Evolutionary conservation across 2,329 filamentous ascomycete genomes (phyloP).

Genomic region (Alternaria triticina): DNA sequence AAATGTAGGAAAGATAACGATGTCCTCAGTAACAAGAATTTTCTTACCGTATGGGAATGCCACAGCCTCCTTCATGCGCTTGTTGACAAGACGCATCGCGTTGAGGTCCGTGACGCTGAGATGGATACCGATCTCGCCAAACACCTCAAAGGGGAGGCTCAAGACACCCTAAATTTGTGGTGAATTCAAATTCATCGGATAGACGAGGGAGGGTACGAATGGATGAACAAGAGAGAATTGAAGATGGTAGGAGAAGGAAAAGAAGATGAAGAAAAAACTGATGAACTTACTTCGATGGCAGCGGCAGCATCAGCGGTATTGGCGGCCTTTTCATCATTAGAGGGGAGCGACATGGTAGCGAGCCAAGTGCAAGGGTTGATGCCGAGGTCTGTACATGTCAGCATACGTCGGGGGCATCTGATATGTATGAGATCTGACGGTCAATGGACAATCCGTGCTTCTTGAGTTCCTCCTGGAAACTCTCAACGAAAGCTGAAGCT

Average conservation of each 20-base stretch:
- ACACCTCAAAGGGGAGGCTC: not conserved
- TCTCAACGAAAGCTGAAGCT: not conserved
- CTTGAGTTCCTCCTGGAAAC: not conserved
- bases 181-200: not conserved
- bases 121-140: not conserved
- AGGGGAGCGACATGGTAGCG: not conserved
- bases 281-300: not conserved
- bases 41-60: slow-evolving; percentile 2
- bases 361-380: not conserved
- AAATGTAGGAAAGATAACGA: slow-evolving; percentile 1
- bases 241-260: not conserved
- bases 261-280: not conserved
- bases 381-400: not conserved
- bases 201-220: not conserved
- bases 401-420: not conserved
- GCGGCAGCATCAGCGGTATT: not conserved
- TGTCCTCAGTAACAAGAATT: not conserved
- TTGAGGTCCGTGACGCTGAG: not conserved
- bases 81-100: not conserved
- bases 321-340: not conserved
- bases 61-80: not conserved
- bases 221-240: not conserved
- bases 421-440: not conserved
- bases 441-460: not conserved
- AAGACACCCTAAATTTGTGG: not conserved